phyloP scores from a whole-genome alignment of 306 rosid species.

The Echinosophora koreensis region DNA sequence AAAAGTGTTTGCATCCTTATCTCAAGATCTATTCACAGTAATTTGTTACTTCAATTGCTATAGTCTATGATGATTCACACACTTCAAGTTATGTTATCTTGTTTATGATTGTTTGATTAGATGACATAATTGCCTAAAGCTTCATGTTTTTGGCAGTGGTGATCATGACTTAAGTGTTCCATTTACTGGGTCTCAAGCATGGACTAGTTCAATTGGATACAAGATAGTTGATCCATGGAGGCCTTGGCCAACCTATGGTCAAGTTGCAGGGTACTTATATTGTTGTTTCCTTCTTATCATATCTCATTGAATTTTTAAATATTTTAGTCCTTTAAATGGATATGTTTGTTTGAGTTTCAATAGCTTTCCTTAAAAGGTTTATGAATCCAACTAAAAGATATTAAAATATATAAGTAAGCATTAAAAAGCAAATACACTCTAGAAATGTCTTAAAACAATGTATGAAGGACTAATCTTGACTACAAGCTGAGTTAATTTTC shows the following conservation, averaged over 20 bases:
- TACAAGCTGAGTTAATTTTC: conserved; percentile 3
- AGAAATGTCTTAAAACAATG: neutral
- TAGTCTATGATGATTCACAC: neutral
- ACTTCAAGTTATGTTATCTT: neutral
- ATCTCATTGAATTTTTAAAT: conserved; percentile 15
- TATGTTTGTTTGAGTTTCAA: neutral
- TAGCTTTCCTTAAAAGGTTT: conserved; percentile 5
- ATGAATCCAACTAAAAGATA: neutral
- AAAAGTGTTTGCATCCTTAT: neutral
- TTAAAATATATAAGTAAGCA: neutral
- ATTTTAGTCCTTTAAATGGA: neutral
- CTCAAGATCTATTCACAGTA: neutral
- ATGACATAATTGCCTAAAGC: neutral
- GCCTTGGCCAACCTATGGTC: conserved; percentile 62
- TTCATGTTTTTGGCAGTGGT: neutral
- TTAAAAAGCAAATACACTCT: conserved; percentile 14
- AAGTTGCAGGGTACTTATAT: conserved; percentile 72
- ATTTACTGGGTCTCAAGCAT: too few relatives aligned
- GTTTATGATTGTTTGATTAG: neutral
- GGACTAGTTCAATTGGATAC: conserved; percentile 26
- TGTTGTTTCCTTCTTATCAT: neutral
- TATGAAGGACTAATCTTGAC: conserved; percentile 13
- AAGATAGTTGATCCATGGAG: conserved; percentile 76
- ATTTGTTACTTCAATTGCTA: neutral
- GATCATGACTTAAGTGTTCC: too few relatives aligned